These are phyloP conservation scores for Vitis hybrid DNA, from an alignment of 177 flowering plant genomes.

Conservation along the genomic window DNA sequence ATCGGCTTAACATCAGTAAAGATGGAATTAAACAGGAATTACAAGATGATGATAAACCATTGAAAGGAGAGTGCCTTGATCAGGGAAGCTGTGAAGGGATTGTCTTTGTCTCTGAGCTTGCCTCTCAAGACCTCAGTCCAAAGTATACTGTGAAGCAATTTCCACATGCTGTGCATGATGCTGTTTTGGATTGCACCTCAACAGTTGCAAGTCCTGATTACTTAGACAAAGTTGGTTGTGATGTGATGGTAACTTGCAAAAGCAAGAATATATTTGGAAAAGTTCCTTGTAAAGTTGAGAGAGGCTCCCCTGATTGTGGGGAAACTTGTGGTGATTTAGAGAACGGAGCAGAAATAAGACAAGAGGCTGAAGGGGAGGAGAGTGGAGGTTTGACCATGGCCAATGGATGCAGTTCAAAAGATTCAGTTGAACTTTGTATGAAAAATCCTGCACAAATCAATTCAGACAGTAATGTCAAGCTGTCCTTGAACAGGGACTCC, in stretches of 20 bases:
- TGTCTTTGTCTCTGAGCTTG: constrained; percentile 25
- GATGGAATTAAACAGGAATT: constrained; percentile 41
- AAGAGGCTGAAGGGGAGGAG: constrained; percentile 21
- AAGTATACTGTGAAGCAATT: constrained; percentile 26
- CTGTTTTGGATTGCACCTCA: constrained; percentile 31
- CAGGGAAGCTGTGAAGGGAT: constrained; percentile 62
- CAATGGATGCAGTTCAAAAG: constrained; percentile 27
- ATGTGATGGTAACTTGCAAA: constrained; percentile 22
- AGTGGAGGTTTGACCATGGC: constrained; percentile 24
- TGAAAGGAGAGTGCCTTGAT: constrained; percentile 48
- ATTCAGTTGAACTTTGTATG: constrained; percentile 30
- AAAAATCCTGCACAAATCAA: constrained; percentile 43
- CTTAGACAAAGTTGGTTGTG: constrained; percentile 29
- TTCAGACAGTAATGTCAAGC: constrained; percentile 49
- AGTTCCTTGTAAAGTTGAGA: constrained; percentile 21
- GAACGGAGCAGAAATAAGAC: constrained; percentile 22
- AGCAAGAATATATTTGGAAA: constrained; percentile 17
- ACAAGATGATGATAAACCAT: constrained; percentile 31
- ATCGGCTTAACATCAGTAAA: constrained; percentile 15
- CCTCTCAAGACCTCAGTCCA: constrained; percentile 20
- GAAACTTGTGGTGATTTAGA: constrained; percentile 30
- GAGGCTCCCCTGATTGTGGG: constrained; percentile 26
- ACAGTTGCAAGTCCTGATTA: constrained; percentile 25
- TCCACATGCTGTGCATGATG: constrained; percentile 28
- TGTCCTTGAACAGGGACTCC: constrained; percentile 37